Base-by-base conservation (phyloP, 768 basidiomycete genomes). In the Myochromella boudieri region DNA sequence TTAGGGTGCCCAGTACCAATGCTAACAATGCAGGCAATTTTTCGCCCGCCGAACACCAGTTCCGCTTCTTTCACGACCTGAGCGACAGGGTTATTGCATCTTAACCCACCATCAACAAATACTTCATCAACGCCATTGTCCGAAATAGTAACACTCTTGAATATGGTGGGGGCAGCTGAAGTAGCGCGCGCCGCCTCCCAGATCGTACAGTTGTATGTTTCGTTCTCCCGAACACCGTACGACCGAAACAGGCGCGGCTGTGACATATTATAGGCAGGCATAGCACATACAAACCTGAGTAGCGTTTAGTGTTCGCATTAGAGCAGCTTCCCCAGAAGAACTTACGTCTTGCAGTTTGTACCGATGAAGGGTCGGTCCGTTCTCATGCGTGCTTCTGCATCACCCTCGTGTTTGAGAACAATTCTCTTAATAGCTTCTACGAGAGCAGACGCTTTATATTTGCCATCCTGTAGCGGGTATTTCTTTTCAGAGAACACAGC, bases 151-250 rank as follows among this genome's bases (percentile, higher is more conserved):
- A 65, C 55, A 9, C 48, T 44, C 6, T 55, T 52, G 50, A 64
- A 64, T 36, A 65, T 58, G 1, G 48, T 48, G 0, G 60, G 58
- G 3, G 59, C 57, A 7, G 65, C 65, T 17, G 60, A 58, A 0
- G 64, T 66, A 0, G 64, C 64, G 3, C 64, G 57, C 3, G n/a
- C n/a, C n/a, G n/a, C n/a, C n/a, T n/a, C n/a, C n/a, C n/a, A n/a
- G n/a, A n/a, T n/a, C n/a, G n/a, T 51, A 29, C 59, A 53, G 14
- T 47, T 43, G 39, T 43, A 28, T 1, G 20, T 31, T 26, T 46
- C 20, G 24, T 54, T 32, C 0, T n/a, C 31, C 11, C 4, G 37
- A 11, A 26, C 41, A 8, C 37, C 2, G 42, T 54, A 53, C 1
- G 54, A 51, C 18, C 57, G 51, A 46, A 58, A 52, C 18, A 52